These are phyloP conservation scores for Aspergillus luchuensis DNA, from an alignment of 2,329 filamentous ascomycete species.

Conservation along the genomic window DNA sequence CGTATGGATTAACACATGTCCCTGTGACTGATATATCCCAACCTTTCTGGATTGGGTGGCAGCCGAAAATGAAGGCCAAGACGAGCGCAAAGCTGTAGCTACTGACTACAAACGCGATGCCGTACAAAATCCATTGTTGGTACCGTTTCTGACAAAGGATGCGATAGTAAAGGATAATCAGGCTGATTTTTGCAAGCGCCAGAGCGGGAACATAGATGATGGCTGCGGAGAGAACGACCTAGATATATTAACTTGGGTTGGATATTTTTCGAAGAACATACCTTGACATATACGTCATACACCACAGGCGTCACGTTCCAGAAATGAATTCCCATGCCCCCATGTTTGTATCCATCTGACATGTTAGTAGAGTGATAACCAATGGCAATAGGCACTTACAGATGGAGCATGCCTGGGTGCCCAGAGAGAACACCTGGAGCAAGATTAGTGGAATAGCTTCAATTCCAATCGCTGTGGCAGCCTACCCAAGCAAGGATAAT, in stretches of 20 bases:
- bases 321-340: neutral
- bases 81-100: neutral
- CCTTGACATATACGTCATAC: neutral
- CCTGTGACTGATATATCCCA: neutral
- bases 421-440: neutral
- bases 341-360: neutral
- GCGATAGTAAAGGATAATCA: neutral
- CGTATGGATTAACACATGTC: constrained; percentile 2
- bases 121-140: neutral
- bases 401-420: neutral
- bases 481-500: constrained; percentile 5
- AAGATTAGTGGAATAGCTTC: neutral
- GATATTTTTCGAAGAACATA: neutral
- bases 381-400: neutral
- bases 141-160: neutral
- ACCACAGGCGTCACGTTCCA: neutral
- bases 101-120: neutral
- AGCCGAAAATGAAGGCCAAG: neutral
- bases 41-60: neutral
- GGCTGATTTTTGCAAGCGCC: neutral
- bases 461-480: neutral
- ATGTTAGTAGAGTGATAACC: neutral
- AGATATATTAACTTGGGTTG: neutral
- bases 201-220: neutral
- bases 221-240: neutral